Evolutionary conservation across 345 rosid species (phyloP).

Genomic region (Bruguiera parviflora): DNA sequence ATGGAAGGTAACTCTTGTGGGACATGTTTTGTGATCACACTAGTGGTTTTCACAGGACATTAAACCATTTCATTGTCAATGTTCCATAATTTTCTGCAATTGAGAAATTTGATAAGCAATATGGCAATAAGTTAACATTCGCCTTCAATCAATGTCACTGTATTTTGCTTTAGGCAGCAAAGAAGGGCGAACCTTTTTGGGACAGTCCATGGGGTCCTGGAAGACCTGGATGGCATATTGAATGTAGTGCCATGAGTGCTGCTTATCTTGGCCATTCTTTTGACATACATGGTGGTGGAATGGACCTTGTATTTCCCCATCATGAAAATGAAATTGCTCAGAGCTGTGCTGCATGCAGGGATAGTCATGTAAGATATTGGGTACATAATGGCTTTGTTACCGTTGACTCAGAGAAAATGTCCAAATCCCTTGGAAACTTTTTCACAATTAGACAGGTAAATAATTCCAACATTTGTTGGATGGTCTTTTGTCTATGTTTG

Average conservation of each 20-base stretch:
- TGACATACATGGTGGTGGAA: conserved; percentile 97
- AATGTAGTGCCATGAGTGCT: conserved; percentile 96
- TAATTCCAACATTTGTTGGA: background rate
- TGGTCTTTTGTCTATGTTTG: background rate
- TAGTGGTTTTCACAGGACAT: background rate
- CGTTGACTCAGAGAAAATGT: conserved; percentile 94
- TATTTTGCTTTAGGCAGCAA: conserved; percentile 55
- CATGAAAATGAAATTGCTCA: conserved; percentile 99
- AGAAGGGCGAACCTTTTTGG: conserved; percentile 90
- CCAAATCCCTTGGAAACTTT: conserved; percentile 94
- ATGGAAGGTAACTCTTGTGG: conserved; percentile 61
- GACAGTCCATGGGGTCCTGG: conserved; percentile 99
- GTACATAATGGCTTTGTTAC: conserved; percentile 95
- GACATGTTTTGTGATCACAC: background rate
- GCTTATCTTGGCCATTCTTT: conserved; percentile 79
- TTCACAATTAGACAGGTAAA: conserved; percentile 91
- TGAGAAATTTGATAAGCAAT: background rate
- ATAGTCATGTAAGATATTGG: conserved; percentile 80
- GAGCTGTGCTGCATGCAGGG: conserved; percentile 87
- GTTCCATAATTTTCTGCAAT: background rate
- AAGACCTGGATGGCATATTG: conserved; percentile 98
- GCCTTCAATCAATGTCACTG: background rate
- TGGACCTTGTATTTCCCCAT: conserved; percentile 99
- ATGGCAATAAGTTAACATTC: background rate
- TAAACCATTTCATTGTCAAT: background rate